Evolutionary conservation across 2,329 filamentous ascomycete genomes (phyloP).

Genomic region (Massarina eburnea): DNA sequence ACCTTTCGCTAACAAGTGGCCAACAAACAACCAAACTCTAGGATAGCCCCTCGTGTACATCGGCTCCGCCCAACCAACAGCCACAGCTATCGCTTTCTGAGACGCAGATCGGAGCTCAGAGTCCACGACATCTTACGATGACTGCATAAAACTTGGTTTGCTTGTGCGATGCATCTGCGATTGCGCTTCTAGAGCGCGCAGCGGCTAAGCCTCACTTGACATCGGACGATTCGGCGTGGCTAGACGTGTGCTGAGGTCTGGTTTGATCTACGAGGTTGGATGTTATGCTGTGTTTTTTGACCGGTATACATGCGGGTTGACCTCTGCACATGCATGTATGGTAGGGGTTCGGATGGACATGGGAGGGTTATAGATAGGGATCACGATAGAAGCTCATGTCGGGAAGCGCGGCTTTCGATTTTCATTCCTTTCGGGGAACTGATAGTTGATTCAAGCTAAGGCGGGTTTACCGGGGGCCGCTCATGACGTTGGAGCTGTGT

Average conservation of each 20-base stretch:
- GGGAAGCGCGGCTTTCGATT: not conserved
- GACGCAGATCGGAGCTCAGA: not conserved
- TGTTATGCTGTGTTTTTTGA: too few species aligned
- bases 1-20: constrained; percentile 1
- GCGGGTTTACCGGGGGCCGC: not conserved
- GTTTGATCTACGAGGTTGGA: too few species aligned
- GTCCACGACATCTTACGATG: constrained; percentile 7
- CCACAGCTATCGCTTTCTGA: not conserved
- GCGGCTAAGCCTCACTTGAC: not conserved
- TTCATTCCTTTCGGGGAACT: too few species aligned
- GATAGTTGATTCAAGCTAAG: too few species aligned
- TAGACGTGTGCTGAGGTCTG: too few species aligned
- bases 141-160: constrained; percentile 17
- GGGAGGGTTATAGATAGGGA: too few species aligned
- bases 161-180: constrained; percentile 6
- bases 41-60: not conserved
- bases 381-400: not conserved
- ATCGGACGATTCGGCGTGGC: not conserved
- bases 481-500: not conserved
- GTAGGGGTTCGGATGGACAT: too few species aligned
- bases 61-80: not conserved
- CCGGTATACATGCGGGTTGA: too few species aligned
- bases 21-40: constrained; percentile 1
- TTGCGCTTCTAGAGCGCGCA: not conserved
- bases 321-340: too few species aligned